Conservation (phyloP, 176 grass and related monocot species). For the Chloris gayana region DNA sequence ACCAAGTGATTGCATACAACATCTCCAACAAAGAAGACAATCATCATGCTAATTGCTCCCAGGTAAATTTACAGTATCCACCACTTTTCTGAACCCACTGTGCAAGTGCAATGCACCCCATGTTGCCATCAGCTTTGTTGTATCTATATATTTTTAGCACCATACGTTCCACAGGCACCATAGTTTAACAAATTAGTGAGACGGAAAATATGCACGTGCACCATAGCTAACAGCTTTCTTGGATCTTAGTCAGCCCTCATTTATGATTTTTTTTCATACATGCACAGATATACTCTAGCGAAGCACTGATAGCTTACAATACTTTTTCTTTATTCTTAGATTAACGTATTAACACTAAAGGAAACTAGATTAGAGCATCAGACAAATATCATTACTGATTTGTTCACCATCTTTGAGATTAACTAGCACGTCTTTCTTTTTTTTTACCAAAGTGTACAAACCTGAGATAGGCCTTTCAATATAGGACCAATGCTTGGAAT, state of each 20-base stretch:
- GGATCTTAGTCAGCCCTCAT: not conserved
- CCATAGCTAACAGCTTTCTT: not conserved
- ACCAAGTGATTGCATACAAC: not conserved
- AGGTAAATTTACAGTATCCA: not conserved
- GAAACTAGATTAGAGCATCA: not conserved
- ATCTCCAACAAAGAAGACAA: not conserved
- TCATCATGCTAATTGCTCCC: not conserved
- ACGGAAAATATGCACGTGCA: not conserved
- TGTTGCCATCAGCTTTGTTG: not conserved
- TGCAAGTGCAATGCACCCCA: not conserved
- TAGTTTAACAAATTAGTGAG: not conserved
- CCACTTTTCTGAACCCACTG: not conserved
- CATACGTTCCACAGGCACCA: not conserved
- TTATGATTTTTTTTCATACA: not conserved
- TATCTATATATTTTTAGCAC: not conserved
- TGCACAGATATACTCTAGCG: not conserved
- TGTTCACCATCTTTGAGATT: not conserved
- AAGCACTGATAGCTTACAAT: not conserved
- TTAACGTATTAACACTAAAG: not conserved
- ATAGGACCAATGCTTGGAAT: constrained; percentile 79
- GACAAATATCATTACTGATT: not conserved
- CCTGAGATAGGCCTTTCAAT: constrained; percentile 83
- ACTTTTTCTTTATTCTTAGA: not conserved
- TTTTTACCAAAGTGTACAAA: constrained; percentile 36
- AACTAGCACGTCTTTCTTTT: not conserved